phyloP scores from a whole-genome alignment of 225 moss, liverwort and hornwort species.

The Straminergon stramineum region DNA sequence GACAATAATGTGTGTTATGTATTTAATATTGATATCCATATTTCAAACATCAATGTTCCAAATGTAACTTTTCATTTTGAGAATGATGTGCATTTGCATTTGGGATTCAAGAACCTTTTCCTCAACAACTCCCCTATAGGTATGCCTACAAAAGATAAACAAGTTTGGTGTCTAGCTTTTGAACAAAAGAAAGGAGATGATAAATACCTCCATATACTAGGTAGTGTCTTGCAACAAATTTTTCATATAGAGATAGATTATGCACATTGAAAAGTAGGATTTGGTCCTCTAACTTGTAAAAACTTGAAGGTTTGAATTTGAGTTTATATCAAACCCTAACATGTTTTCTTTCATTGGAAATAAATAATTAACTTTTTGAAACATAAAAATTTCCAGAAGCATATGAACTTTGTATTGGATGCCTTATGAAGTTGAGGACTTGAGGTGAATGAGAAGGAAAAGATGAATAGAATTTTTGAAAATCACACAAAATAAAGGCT shows the following conservation, averaged over 20 bases:
- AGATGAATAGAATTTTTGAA: background rate
- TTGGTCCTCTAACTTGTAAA: too few species aligned
- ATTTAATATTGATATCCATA: background rate
- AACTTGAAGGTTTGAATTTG: too few species aligned
- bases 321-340: background rate
- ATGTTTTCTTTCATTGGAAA: accelerated
- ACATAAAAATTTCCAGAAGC: background rate
- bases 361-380: background rate
- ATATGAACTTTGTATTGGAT: background rate
- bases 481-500: accelerated
- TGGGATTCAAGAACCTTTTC: background rate
- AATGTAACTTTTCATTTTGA: background rate
- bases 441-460: background rate
- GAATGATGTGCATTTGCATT: background rate
- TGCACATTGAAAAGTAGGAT: background rate
- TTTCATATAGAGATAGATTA: background rate
- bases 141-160: background rate
- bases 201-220: background rate
- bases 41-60: background rate
- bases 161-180: background rate
- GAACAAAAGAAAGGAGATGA: accelerated
- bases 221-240: background rate
- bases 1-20: background rate
- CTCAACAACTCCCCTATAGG: accelerated
- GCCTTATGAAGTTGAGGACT: background rate